Conservation (phyloP, 2,329 filamentous ascomycete species). For the Fusarium illudens region DNA sequence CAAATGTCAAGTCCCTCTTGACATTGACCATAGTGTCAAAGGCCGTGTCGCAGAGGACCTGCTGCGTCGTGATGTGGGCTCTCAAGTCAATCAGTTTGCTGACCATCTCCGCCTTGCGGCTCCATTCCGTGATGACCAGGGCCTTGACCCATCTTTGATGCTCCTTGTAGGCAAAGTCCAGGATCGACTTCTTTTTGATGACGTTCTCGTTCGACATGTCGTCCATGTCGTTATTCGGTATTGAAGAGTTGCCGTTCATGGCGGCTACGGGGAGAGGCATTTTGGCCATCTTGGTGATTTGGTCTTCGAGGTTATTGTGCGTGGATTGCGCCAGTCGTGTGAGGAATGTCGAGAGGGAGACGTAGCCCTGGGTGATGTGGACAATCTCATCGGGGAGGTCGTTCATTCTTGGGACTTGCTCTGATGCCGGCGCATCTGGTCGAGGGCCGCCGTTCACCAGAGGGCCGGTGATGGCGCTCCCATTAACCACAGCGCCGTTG, state of each 20-base stretch:
- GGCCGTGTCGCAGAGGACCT: constrained; percentile 66
- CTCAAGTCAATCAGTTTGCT: constrained; percentile 90
- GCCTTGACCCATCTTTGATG: constrained; percentile 93
- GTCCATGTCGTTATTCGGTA: constrained; percentile 50
- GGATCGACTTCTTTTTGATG: constrained; percentile 76
- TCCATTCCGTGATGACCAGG: constrained; percentile 91
- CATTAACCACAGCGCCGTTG: constrained; percentile 40
- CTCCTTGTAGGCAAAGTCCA: constrained; percentile 81
- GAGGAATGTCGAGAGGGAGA: constrained; percentile 78
- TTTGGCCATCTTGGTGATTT: constrained; percentile 74
- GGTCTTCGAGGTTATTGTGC: constrained; percentile 78
- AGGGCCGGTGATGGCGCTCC: constrained; percentile 30
- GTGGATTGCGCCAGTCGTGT: constrained; percentile 83
- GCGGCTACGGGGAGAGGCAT: constrained; percentile 65
- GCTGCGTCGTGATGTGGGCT: constrained; percentile 73
- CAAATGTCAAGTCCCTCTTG: constrained; percentile 75
- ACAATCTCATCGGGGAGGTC: constrained; percentile 68
- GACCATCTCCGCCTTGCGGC: constrained; percentile 78
- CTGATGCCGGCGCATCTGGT: constrained; percentile 21
- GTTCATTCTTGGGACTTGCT: constrained; percentile 57
- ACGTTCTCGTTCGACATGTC: constrained; percentile 72
- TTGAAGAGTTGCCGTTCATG: constrained; percentile 59
- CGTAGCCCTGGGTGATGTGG: constrained; percentile 79
- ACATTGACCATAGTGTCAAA: constrained; percentile 73
- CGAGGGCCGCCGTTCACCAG: constrained; percentile 30